These are phyloP conservation scores for Entomortierella parvispora DNA, from an alignment of 192 early-diverging fungal genomes.

Conservation along the genomic window DNA sequence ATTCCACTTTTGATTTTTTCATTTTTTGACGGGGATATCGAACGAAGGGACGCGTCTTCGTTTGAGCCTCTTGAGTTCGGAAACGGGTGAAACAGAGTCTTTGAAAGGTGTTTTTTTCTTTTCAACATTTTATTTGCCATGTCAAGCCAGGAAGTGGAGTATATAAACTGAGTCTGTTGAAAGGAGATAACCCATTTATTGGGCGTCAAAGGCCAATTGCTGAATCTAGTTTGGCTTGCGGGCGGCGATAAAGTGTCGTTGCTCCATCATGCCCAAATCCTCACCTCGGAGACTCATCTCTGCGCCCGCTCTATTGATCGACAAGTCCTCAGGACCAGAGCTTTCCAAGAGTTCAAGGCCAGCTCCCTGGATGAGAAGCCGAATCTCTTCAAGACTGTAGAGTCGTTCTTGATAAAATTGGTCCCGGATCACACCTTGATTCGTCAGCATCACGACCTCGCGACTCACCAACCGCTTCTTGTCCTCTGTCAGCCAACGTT, in stretches of 20 bases:
- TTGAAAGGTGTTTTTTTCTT: no score
- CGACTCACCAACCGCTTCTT: conserved; percentile 56
- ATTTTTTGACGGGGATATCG: no score
- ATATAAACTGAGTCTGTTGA: no score
- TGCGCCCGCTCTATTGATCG: conserved; percentile 27
- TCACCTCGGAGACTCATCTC: conserved; percentile 65
- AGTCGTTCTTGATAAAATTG: conserved; percentile 72
- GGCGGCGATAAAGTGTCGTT: conserved; percentile 29
- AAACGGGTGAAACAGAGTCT: no score
- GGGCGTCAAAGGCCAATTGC: background rate
- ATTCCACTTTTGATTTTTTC: no score
- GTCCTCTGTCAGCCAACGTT: conserved; percentile 64
- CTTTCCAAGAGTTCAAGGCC: background rate
- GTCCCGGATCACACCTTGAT: conserved; percentile 64
- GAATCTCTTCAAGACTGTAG: conserved; percentile 57
- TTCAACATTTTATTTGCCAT: no score
- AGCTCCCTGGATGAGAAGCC: conserved; percentile 24
- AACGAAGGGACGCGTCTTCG: no score
- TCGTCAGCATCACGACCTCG: conserved; percentile 60
- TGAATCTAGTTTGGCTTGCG: background rate
- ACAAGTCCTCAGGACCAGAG: background rate
- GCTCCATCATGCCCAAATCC: conserved; percentile 73
- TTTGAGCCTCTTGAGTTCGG: no score
- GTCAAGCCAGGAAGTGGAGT: no score
- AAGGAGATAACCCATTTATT: no score